phyloP scores from a whole-genome alignment of 495 filamentous ascomycete genomes.

The Aspergillus sclerotioniger region DNA sequence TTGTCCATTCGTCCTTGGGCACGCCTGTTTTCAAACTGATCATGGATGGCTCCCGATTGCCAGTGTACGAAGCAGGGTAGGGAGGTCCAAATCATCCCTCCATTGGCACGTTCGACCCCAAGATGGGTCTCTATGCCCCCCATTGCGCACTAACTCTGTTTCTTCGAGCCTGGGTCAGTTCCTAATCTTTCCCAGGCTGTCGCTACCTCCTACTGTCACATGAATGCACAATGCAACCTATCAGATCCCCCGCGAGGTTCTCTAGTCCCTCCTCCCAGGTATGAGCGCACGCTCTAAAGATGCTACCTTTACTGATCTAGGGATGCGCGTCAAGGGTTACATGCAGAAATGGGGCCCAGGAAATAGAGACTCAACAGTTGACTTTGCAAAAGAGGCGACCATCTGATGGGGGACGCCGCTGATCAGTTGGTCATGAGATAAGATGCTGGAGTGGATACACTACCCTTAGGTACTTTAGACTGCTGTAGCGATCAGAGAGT shows the following conservation, averaged over 20 bases:
- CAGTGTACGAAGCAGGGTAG: background rate
- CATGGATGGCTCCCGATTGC: background rate
- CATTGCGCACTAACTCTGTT: background rate
- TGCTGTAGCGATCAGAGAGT: background rate
- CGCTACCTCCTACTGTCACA: constrained; percentile 3
- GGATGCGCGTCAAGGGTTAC: background rate
- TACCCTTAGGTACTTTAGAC: background rate
- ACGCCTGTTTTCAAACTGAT: background rate
- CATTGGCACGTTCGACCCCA: background rate
- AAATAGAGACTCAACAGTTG: background rate
- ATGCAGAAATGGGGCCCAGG: background rate
- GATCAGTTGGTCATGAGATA: constrained; percentile 10
- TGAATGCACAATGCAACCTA: background rate
- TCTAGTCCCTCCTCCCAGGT: background rate
- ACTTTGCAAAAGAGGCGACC: background rate
- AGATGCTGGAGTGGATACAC: constrained; percentile 1
- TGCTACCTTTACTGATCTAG: background rate
- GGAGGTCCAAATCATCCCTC: background rate
- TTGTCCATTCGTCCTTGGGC: background rate
- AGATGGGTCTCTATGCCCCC: background rate
- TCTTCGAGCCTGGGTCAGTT: background rate
- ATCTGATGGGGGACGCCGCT: background rate
- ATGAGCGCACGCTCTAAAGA: background rate
- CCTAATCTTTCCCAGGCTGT: constrained; percentile 2
- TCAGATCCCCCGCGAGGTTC: background rate